These are phyloP conservation scores for Aaosphaeria arxii DNA, from an alignment of 2,329 filamentous ascomycete genomes.

Conservation along the genomic window DNA sequence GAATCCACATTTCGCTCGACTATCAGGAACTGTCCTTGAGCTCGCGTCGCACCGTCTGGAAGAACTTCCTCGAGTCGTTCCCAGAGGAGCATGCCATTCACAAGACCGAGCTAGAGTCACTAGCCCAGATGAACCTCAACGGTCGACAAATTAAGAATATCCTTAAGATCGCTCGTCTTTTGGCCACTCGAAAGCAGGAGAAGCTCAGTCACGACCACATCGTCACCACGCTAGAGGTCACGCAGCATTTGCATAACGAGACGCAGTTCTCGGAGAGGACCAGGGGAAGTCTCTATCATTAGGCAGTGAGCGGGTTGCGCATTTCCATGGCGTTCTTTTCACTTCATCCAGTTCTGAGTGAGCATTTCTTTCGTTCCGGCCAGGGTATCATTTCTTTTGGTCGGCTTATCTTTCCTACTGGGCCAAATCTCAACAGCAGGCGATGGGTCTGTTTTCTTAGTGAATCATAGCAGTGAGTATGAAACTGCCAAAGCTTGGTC, in stretches of 20 bases:
- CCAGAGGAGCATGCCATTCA: conserved; percentile 29
- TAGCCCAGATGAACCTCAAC: conserved; percentile 36
- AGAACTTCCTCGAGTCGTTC: conserved; percentile 40
- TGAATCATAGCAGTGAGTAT: too few species aligned
- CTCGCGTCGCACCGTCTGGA: conserved; percentile 44
- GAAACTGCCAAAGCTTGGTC: too few species aligned
- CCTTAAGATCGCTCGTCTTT: conserved; percentile 39
- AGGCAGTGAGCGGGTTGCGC: neutral
- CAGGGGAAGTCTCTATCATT: conserved; percentile 22
- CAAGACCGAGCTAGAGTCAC: conserved; percentile 28
- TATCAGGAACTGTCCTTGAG: conserved; percentile 42
- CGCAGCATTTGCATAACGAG: conserved; percentile 40
- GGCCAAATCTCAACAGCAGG: too few species aligned
- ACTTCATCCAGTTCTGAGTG: too few species aligned
- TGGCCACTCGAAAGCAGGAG: conserved; percentile 17
- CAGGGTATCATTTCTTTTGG: too few species aligned
- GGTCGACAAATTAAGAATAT: conserved; percentile 45
- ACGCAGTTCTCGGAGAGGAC: conserved; percentile 27
- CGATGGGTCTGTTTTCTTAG: too few species aligned
- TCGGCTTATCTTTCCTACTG: too few species aligned
- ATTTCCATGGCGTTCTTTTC: too few species aligned
- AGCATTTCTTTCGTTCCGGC: too few species aligned
- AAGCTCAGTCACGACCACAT: conserved; percentile 28
- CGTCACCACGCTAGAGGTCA: conserved; percentile 36
- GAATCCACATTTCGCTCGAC: conserved; percentile 45